A percentile compares a stretch with the other conserved stretches of the same genome.
Conservation (phyloP, 352 stramenopile species). For the Phytophthora megakarya region DNA sequence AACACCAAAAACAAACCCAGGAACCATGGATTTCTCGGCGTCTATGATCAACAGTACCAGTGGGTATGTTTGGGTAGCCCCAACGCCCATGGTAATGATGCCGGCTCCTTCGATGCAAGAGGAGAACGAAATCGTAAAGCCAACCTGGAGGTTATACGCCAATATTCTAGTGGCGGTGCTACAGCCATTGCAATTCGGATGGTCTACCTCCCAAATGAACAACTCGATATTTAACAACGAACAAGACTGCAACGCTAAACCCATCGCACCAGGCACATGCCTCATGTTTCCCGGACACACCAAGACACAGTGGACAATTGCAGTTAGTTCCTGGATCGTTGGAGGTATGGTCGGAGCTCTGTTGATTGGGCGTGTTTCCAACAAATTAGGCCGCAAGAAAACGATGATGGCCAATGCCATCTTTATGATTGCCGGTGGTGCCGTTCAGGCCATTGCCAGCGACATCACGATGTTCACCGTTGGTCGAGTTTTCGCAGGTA, state of each 20-base stretch:
- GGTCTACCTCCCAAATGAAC: slow-evolving; percentile 63
- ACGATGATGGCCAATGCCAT: slow-evolving; percentile 39
- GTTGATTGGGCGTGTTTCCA: slow-evolving; percentile 33
- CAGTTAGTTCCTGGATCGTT: slow-evolving; percentile 63
- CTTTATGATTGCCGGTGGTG: slow-evolving; percentile 47
- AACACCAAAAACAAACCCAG: neutral
- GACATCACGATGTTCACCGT: slow-evolving; percentile 40
- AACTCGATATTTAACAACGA: slow-evolving; percentile 43
- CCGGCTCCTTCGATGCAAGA: slow-evolving; percentile 2
- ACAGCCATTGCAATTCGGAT: slow-evolving; percentile 41
- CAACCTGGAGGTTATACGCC: slow-evolving; percentile 48
- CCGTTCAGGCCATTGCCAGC: slow-evolving; percentile 31
- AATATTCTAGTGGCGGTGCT: slow-evolving; percentile 56
- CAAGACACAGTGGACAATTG: slow-evolving; percentile 53
- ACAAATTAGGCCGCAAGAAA: slow-evolving; percentile 52
- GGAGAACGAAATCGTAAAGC: slow-evolving; percentile 11
- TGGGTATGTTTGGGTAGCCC: slow-evolving; percentile 30
- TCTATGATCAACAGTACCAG: slow-evolving; percentile 27
- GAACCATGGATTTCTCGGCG: slow-evolving; percentile 36
- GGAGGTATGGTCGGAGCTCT: slow-evolving; percentile 48
- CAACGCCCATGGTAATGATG: slow-evolving; percentile 36
- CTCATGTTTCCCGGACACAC: slow-evolving; percentile 38
- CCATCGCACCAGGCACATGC: slow-evolving; percentile 33
- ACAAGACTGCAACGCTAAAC: slow-evolving; percentile 43
- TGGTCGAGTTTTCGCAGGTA: slow-evolving; percentile 47